Percentiles rank a stretch among this genome's conserved stretches.
phyloP scores from a whole-genome alignment of 768 basidiomycete species.

The Boletellus ananiceps region DNA sequence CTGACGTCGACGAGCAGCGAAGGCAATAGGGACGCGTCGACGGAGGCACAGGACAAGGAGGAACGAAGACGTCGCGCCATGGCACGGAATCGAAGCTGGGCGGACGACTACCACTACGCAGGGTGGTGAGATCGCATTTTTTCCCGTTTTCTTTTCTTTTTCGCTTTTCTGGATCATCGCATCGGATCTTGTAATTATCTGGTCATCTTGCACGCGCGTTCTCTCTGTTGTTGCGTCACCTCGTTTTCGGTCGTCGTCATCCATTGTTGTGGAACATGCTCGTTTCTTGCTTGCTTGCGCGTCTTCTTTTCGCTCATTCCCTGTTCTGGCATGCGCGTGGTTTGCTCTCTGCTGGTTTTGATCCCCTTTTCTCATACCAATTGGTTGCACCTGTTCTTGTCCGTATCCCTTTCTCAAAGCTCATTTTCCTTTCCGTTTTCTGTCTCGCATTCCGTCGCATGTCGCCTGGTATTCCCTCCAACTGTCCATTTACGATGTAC shows the following conservation, averaged over 20 bases:
- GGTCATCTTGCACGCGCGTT: slow-evolving; percentile 7
- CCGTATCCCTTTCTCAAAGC: neutral
- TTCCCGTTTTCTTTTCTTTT: too few species aligned
- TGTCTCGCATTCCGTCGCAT: slow-evolving; percentile 21
- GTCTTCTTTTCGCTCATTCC: neutral
- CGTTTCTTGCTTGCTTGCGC: slow-evolving; percentile 14
- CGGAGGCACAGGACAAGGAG: slow-evolving; percentile 26
- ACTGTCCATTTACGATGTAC: slow-evolving; percentile 34
- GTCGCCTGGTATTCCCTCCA: slow-evolving; percentile 17
- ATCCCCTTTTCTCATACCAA: slow-evolving; percentile 14
- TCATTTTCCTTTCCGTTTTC: neutral
- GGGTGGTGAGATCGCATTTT: slow-evolving; percentile 47
- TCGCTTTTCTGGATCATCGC: slow-evolving; percentile 6
- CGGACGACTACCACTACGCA: slow-evolving; percentile 59
- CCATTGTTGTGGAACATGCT: slow-evolving; percentile 17
- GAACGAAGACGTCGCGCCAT: slow-evolving; percentile 43
- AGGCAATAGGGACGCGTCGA: slow-evolving; percentile 9
- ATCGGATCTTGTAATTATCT: slow-evolving; percentile 22
- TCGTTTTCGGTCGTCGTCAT: slow-evolving; percentile 10
- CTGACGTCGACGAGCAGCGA: slow-evolving; percentile 29
- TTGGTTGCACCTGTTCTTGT: slow-evolving; percentile 14
- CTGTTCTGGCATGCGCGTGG: slow-evolving; percentile 6
- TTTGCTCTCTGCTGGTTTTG: slow-evolving; percentile 6
- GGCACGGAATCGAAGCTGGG: slow-evolving; percentile 63
- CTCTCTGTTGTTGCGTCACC: slow-evolving; percentile 16